Conservation (phyloP, 2,329 filamentous ascomycete genomes). For the Periconia digitata region DNA sequence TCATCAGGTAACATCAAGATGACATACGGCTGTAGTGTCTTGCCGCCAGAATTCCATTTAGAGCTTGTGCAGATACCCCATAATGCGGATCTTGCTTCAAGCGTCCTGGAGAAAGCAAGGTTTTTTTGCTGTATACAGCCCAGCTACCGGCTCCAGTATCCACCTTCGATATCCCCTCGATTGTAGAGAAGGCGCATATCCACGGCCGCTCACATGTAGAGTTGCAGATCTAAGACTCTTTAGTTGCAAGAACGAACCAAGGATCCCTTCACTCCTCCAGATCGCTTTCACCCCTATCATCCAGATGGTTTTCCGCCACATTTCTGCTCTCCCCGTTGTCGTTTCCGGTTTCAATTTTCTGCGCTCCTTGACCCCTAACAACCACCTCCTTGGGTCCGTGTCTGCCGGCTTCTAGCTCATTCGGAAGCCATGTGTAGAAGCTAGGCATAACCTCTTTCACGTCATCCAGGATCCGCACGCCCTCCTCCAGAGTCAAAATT, state of each 20-base stretch:
- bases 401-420: slow-evolving; percentile 43
- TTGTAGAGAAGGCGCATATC: too few relatives aligned
- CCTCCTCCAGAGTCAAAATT: slow-evolving; percentile 25
- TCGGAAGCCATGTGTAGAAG: slow-evolving; percentile 49
- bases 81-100: too few relatives aligned
- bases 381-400: slow-evolving; percentile 30
- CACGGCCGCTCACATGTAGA: too few relatives aligned
- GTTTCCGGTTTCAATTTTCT: background rate
- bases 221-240: too few relatives aligned
- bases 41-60: too few relatives aligned
- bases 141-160: too few relatives aligned
- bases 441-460: slow-evolving; percentile 44
- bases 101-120: too few relatives aligned
- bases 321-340: background rate
- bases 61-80: too few relatives aligned
- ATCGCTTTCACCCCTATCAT: background rate
- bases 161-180: too few relatives aligned
- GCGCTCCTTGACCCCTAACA: slow-evolving; percentile 21
- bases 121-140: too few relatives aligned
- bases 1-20: background rate
- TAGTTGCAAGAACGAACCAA: too few relatives aligned
- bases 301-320: slow-evolving; percentile 6
- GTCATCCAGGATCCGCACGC: slow-evolving; percentile 39
- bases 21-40: too few relatives aligned
- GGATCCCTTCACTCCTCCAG: background rate